phyloP scores from a whole-genome alignment of 495 filamentous ascomycete species.

The Penicillium arizonense region DNA sequence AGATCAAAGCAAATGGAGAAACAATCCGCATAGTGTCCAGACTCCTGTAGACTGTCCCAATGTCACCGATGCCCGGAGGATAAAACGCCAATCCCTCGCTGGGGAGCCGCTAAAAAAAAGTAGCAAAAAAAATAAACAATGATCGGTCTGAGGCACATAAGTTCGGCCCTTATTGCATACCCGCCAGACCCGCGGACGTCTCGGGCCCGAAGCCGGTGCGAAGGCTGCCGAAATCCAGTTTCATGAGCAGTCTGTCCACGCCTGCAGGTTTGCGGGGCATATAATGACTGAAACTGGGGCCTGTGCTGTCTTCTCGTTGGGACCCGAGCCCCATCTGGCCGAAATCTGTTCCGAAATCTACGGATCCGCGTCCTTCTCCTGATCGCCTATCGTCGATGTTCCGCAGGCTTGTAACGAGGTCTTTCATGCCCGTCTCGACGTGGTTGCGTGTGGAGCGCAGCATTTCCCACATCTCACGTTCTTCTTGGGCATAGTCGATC shows the following conservation, averaged over 20 bases:
- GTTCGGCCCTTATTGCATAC: slow-evolving; percentile 7
- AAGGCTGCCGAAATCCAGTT: slow-evolving; percentile 68
- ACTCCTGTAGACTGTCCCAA: neutral
- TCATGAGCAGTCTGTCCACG: slow-evolving; percentile 81
- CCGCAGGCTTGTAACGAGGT: slow-evolving; percentile 57
- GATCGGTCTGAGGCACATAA: neutral
- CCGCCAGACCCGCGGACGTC: slow-evolving; percentile 3
- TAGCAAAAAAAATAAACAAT: neutral
- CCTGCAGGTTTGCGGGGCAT: slow-evolving; percentile 65
- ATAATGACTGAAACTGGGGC: slow-evolving; percentile 46
- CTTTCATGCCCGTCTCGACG: slow-evolving; percentile 55
- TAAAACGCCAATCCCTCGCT: slow-evolving; percentile 5
- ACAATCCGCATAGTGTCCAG: neutral
- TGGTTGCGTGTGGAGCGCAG: slow-evolving; percentile 40
- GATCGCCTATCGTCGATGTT: slow-evolving; percentile 55
- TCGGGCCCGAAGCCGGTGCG: slow-evolving; percentile 17
- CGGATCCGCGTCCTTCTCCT: slow-evolving; percentile 39
- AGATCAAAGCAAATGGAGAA: neutral
- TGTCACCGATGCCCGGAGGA: neutral
- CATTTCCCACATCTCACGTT: slow-evolving; percentile 58
- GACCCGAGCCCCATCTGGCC: slow-evolving; percentile 13
- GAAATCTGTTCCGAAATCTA: slow-evolving; percentile 15
- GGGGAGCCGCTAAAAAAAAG: neutral
- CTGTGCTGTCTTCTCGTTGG: slow-evolving; percentile 9
- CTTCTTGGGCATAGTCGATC: slow-evolving; percentile 67